These are phyloP conservation scores for Solanum medicagineum DNA, from an alignment of 257 asterid genomes.

Conservation along the genomic window DNA sequence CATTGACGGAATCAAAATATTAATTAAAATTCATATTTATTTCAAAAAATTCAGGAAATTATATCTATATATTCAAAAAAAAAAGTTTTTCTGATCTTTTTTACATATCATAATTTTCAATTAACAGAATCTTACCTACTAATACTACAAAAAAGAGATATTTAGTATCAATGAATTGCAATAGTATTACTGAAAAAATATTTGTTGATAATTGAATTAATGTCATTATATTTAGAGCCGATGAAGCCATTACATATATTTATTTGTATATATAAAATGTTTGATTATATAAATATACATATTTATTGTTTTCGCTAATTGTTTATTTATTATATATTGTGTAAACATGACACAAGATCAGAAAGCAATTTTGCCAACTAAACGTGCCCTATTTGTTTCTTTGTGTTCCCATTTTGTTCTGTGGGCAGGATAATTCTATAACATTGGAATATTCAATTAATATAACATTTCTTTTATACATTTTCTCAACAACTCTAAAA, in stretches of 20 bases:
- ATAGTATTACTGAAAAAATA: too few species aligned
- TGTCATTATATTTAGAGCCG: too few species aligned
- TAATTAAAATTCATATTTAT: neutral
- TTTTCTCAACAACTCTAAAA: neutral
- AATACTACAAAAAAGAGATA: too few species aligned
- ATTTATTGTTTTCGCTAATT: too few species aligned
- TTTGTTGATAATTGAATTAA: too few species aligned
- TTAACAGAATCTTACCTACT: neutral
- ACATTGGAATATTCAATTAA: neutral
- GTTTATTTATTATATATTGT: too few species aligned
- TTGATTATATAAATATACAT: too few species aligned
- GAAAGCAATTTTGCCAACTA: neutral
- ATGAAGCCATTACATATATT: too few species aligned
- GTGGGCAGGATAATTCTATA: neutral
- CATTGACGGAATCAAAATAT: neutral
- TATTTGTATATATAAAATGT: too few species aligned
- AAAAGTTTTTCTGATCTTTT: neutral
- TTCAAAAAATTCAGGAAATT: neutral
- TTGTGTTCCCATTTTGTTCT: neutral
- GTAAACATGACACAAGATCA: neutral
- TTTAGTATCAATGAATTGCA: too few species aligned
- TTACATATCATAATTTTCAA: neutral
- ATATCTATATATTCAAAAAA: neutral
- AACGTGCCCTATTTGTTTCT: neutral
- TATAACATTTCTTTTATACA: neutral